Conservation (phyloP, 2,329 filamentous ascomycete species). For the Didymella pinodella region DNA sequence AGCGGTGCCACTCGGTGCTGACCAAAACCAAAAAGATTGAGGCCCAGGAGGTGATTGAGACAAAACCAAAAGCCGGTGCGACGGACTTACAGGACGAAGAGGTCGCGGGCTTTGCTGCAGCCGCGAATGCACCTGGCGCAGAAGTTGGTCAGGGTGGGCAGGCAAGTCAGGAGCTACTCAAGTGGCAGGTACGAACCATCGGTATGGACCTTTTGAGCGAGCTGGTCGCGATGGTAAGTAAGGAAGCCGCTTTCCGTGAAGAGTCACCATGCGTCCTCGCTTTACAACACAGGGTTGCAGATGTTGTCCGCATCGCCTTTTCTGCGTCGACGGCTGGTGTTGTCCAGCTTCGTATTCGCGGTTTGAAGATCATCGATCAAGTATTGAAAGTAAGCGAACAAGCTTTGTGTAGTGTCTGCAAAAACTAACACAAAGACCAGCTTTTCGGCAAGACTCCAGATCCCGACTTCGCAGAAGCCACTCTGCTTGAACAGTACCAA, state of each 20-base stretch:
- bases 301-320: conserved; percentile 96
- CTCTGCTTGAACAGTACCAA: conserved; percentile 96
- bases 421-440: conserved; percentile 39
- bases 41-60: conserved; percentile 58
- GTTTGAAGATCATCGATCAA: conserved; percentile 91
- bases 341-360: conserved; percentile 86
- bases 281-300: conserved; percentile 83
- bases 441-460: conserved; percentile 96
- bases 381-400: conserved; percentile 70
- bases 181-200: conserved; percentile 96
- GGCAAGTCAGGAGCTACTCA: conserved; percentile 79
- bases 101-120: conserved; percentile 91
- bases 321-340: conserved; percentile 95
- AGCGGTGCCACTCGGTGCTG: conserved; percentile 85
- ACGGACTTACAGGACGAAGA: conserved; percentile 96
- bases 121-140: conserved; percentile 63
- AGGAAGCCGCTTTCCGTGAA: conserved; percentile 79
- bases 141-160: conserved; percentile 52
- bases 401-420: neutral
- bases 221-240: conserved; percentile 78
- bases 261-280: conserved; percentile 79
- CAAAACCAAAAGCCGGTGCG: conserved; percentile 59
- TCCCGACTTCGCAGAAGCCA: conserved; percentile 96
- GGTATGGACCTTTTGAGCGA: conserved; percentile 89
- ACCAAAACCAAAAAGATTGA: conserved; percentile 83